Percentiles rank a stretch among this genome's conserved stretches.
phyloP scores from a whole-genome alignment of 2,329 filamentous ascomycete genomes.

The Fusarium fracticaudum region DNA sequence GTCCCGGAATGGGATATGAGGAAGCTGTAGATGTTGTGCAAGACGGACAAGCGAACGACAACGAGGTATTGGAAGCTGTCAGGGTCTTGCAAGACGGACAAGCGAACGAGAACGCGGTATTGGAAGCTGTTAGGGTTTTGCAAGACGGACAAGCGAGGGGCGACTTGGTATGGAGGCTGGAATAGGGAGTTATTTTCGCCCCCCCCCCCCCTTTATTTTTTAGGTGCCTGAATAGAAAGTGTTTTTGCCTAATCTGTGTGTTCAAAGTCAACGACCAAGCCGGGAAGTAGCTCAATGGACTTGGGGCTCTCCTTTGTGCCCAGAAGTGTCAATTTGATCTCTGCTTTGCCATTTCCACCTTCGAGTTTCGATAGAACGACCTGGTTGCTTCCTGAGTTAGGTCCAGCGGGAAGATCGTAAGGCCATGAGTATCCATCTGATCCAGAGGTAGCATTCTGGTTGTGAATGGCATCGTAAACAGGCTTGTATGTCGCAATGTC shows the following conservation, averaged over 20 bases:
- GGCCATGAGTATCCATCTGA: constrained; percentile 23
- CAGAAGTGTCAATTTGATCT: constrained; percentile 35
- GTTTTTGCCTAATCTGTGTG: not conserved
- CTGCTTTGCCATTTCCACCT: not conserved
- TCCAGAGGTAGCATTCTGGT: not conserved
- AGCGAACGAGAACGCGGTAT: not conserved
- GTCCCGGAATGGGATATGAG: not conserved
- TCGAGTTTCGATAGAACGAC: constrained; percentile 18
- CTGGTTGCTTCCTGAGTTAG: constrained; percentile 19
- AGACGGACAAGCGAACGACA: not conserved
- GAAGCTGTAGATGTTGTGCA: not conserved
- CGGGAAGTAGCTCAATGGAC: constrained; percentile 36
- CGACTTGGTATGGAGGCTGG: too few species aligned
- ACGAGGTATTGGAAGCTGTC: not conserved
- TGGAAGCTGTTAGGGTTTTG: too few species aligned
- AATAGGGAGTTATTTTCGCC: not conserved
- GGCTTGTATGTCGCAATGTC: constrained; percentile 26
- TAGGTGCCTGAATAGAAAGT: not conserved
- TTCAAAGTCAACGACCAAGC: constrained; percentile 37
- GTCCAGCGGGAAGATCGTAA: constrained; percentile 29
- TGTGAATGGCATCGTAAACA: constrained; percentile 45
- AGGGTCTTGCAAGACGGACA: too few species aligned
- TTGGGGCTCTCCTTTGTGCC: constrained; percentile 37
- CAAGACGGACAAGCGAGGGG: too few species aligned
- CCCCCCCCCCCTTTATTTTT: too few species aligned